Base-by-base conservation (phyloP, 371 early-diverging fungal species). In the Sporodiniella umbellata region DNA sequence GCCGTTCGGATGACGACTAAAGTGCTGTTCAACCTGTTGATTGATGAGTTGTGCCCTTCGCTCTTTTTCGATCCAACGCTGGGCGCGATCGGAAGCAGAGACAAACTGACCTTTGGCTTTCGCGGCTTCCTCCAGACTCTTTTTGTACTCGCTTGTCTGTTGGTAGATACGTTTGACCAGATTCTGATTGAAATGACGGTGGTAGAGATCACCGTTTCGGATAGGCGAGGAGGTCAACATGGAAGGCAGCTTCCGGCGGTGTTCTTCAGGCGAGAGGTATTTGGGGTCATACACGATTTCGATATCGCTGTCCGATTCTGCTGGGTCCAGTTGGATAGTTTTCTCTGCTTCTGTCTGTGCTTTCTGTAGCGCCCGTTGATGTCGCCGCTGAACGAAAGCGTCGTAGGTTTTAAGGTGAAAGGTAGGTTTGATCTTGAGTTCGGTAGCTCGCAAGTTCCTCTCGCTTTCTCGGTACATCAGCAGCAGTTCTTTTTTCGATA, bases 61-160 rank as follows among this genome's bases (percentile, higher is more conserved):
- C 55, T 77, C 78, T 17, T 57, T 51, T 33, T 68, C 64, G 8
- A 77, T 22, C 11, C 62, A 54, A 25, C 53, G 45, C 35, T 63
- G 51, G 1, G 69, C 70, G 30, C 56, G 46, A 28, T 77, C 74
- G n/a, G 63, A 62, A 10, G 78, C 63, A 0, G 64, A 60, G 8
- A 48, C 48, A 42, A 53, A 76, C 2, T 49, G 43, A 8, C 77
- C 77, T 1, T 56, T 48, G 2, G 64, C 59, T 31, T 60, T 63
- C 2, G 71, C 71, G 14, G 49, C 56, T 15, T 57, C 58, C 45
- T 72, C 73, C 53, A 64, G 58, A 11, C 65, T 58, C 10, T 55
- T 58, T 8, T 71, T 62, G 14, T 67, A 45, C n/a, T 48, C 40
- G 10, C 61, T 53, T 19, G 64, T 58, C 26, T 76, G 57, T 21